A percentile compares a stretch with the other conserved stretches of the same genome.
These are phyloP conservation scores for Lojkania enalia DNA, from an alignment of 2,329 filamentous ascomycete genomes.

Conservation along the genomic window DNA sequence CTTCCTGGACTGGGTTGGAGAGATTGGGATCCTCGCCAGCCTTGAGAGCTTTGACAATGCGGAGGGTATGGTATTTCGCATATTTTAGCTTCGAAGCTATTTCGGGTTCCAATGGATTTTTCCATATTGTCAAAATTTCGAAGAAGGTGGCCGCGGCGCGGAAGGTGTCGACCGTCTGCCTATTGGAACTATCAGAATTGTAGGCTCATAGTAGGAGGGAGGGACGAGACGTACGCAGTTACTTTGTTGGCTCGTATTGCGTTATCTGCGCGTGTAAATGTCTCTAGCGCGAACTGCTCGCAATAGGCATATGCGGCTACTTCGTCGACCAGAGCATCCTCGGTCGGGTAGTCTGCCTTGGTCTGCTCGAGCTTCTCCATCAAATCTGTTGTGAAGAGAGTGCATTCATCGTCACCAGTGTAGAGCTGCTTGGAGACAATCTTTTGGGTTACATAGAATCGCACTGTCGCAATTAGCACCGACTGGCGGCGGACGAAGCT, in stretches of 20 bases:
- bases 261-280: slow-evolving; percentile 81
- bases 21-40: slow-evolving; percentile 90
- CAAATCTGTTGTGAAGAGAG: slow-evolving; percentile 76
- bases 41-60: slow-evolving; percentile 88
- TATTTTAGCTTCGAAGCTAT: slow-evolving; percentile 88
- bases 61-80: slow-evolving; percentile 91
- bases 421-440: slow-evolving; percentile 83
- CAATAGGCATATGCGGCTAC: slow-evolving; percentile 86
- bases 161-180: slow-evolving; percentile 92
- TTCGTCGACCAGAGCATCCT: slow-evolving; percentile 86
- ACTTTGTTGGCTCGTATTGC: slow-evolving; percentile 82
- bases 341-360: slow-evolving; percentile 71
- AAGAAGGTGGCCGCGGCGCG: slow-evolving; percentile 91
- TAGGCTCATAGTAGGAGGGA: not conserved
- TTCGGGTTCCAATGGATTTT: slow-evolving; percentile 70
- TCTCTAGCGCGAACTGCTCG: slow-evolving; percentile 89
- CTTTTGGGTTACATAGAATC: slow-evolving; percentile 79
- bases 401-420: slow-evolving; percentile 73
- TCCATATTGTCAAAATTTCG: slow-evolving; percentile 83
- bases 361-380: slow-evolving; percentile 91
- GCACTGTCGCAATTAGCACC: slow-evolving; percentile 31
- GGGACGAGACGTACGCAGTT: slow-evolving; percentile 62
- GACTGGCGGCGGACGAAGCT: not conserved
- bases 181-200: slow-evolving; percentile 38
- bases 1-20: slow-evolving; percentile 74